A percentile compares a stretch with the other conserved stretches of the same genome.
Evolutionary conservation across 1,284 basidiomycete genomes (phyloP).

Genomic region (Boletus albobrunnescens): DNA sequence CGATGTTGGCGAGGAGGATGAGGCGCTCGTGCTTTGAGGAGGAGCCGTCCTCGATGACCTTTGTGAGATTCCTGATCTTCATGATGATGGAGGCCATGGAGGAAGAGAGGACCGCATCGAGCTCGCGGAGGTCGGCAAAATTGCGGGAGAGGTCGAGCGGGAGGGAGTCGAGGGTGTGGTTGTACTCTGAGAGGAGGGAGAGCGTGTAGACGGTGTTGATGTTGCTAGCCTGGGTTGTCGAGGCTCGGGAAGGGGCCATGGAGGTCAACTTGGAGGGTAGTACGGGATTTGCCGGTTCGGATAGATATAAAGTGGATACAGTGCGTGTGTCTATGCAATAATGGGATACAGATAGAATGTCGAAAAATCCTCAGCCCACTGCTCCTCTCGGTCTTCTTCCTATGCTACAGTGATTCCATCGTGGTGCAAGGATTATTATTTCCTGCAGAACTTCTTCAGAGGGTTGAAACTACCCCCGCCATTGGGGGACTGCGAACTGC

Average conservation of each 20-base stretch:
- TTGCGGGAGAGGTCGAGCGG: slow-evolving; percentile 92
- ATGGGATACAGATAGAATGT: slow-evolving; percentile 26
- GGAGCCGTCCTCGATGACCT: slow-evolving; percentile 69
- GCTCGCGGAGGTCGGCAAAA: slow-evolving; percentile 93
- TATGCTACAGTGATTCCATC: background rate
- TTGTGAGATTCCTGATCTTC: slow-evolving; percentile 72
- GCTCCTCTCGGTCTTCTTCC: background rate
- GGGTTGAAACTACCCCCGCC: slow-evolving; percentile 21
- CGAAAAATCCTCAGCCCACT: slow-evolving; percentile 12
- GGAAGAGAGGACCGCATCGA: slow-evolving; percentile 93
- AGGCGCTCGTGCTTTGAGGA: slow-evolving; percentile 77
- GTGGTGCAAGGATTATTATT: background rate
- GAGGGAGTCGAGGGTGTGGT: slow-evolving; percentile 90
- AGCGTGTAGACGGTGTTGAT: slow-evolving; percentile 54
- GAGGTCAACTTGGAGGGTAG: background rate
- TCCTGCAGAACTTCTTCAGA: slow-evolving; percentile 32
- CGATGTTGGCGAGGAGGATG: slow-evolving; percentile 86
- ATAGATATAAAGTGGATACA: slow-evolving; percentile 21
- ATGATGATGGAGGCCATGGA: slow-evolving; percentile 76
- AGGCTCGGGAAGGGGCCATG: slow-evolving; percentile 32
- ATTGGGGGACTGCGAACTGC: slow-evolving; percentile 21
- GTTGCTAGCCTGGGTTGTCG: slow-evolving; percentile 33
- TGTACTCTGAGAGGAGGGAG: slow-evolving; percentile 74
- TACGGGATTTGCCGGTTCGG: slow-evolving; percentile 33
- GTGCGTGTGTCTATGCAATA: slow-evolving; percentile 10